Evolutionary conservation across 2,329 filamentous ascomycete species (phyloP).

Genomic region (Aureobasidium lini): DNA sequence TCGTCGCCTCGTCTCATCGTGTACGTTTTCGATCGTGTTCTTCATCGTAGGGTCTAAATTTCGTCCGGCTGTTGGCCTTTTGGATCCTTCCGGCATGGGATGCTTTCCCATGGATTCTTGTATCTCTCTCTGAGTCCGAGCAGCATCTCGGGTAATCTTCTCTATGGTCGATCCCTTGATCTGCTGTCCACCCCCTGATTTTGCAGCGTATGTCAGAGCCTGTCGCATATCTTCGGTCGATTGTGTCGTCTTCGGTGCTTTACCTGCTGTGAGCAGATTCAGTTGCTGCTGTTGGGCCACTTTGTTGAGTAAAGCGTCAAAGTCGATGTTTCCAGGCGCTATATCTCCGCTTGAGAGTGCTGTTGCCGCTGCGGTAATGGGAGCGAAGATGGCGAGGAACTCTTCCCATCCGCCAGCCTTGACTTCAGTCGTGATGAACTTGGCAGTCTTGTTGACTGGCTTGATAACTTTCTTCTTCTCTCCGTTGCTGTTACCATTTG

Average conservation of each 20-base stretch:
- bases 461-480: constrained; percentile 17
- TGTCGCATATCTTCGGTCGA: constrained; percentile 26
- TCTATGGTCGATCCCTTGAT: constrained; percentile 6
- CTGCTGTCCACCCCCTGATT: constrained; percentile 14
- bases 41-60: constrained; percentile 16
- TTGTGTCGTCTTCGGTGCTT: constrained; percentile 21
- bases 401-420: constrained; percentile 45
- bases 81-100: constrained; percentile 18
- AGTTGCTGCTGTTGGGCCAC: constrained; percentile 27
- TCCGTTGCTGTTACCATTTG: constrained; percentile 23
- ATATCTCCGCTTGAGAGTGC: constrained; percentile 39
- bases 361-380: constrained; percentile 43
- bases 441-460: constrained; percentile 25
- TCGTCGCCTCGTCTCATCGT: constrained; percentile 19
- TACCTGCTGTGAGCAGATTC: constrained; percentile 22
- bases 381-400: constrained; percentile 45
- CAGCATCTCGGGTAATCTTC: constrained; percentile 11
- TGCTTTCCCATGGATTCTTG: constrained; percentile 18
- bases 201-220: constrained; percentile 24
- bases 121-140: constrained; percentile 16
- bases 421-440: constrained; percentile 42
- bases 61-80: constrained; percentile 17
- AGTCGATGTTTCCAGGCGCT: constrained; percentile 28
- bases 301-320: constrained; percentile 28
- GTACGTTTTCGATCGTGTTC: constrained; percentile 10